Conservation (phyloP, 1,139 yeast genomes). For the Scheffersomyces cryptocercus region DNA sequence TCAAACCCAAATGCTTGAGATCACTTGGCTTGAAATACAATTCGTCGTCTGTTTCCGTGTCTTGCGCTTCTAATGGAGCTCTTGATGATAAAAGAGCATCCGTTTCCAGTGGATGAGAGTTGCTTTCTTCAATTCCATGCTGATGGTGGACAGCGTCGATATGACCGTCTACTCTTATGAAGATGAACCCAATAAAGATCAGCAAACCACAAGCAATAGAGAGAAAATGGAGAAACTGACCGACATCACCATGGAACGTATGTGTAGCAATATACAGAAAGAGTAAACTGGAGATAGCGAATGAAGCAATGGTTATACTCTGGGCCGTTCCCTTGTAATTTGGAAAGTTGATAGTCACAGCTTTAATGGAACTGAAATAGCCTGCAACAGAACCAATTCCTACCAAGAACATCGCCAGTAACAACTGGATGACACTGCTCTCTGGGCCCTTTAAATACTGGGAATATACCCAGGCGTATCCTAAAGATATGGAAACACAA, state of each 20-base stretch:
- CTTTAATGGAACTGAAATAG: constrained; percentile 36
- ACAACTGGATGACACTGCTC: constrained; percentile 16
- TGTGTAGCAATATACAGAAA: constrained; percentile 25
- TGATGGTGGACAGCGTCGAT: constrained; percentile 10
- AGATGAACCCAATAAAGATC: constrained; percentile 30
- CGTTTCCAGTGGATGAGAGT: not conserved
- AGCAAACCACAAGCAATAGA: constrained; percentile 24
- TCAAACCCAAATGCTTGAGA: not conserved
- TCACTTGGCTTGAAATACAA: not conserved
- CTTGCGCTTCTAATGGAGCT: not conserved
- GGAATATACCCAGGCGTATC: constrained; percentile 29
- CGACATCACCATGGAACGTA: constrained; percentile 23
- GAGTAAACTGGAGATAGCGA: constrained; percentile 37
- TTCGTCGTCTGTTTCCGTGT: not conserved
- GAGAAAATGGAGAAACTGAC: constrained; percentile 24
- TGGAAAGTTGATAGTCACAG: constrained; percentile 35
- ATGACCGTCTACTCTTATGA: constrained; percentile 33
- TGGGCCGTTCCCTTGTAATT: constrained; percentile 35
- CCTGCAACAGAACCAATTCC: constrained; percentile 38
- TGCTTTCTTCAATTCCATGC: not conserved
- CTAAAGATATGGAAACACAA: constrained; percentile 22
- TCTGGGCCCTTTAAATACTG: constrained; percentile 20
- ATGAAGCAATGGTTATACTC: constrained; percentile 38
- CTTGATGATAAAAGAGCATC: not conserved
- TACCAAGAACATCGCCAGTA: constrained; percentile 31